Percentiles rank a stretch among this genome's conserved stretches.
These are phyloP conservation scores for Cadophora luteo-olivacea DNA, from an alignment of 2,329 filamentous ascomycete species.

Conservation along the genomic window DNA sequence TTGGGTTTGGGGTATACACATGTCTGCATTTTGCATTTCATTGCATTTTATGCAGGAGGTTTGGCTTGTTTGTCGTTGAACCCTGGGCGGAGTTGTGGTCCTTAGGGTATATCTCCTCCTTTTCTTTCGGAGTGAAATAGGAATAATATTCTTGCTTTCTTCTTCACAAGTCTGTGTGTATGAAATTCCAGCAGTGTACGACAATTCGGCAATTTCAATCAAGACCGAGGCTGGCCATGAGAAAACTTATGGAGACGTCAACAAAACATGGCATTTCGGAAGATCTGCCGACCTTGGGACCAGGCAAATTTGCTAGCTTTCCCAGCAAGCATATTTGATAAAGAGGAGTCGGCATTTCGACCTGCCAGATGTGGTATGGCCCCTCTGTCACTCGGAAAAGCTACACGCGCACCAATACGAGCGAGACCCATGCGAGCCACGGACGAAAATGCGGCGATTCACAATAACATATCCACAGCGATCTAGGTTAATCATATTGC, in stretches of 20 bases:
- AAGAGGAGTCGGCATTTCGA: slow-evolving; percentile 6
- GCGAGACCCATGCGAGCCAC: not conserved
- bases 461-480: not conserved
- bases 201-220: not conserved
- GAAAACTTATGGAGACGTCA: not conserved
- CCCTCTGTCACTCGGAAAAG: not conserved
- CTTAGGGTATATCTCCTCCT: slow-evolving; percentile 16
- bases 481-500: slow-evolving; percentile 1
- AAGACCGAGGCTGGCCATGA: not conserved
- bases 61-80: slow-evolving; percentile 21
- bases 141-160: slow-evolving; percentile 29
- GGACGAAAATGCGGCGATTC: slow-evolving; percentile 8
- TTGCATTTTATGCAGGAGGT: slow-evolving; percentile 32
- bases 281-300: not conserved
- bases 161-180: not conserved
- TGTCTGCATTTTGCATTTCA: slow-evolving; percentile 35
- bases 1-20: slow-evolving; percentile 33
- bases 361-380: slow-evolving; percentile 3
- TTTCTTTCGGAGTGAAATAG: slow-evolving; percentile 23
- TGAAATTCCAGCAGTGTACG: not conserved
- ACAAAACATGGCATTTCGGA: not conserved
- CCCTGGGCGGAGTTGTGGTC: slow-evolving; percentile 27
- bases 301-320: not conserved
- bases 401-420: slow-evolving; percentile 7
- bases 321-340: not conserved